Conservation (phyloP, 257 asterid genomes). For the Fraxinus anomala region DNA sequence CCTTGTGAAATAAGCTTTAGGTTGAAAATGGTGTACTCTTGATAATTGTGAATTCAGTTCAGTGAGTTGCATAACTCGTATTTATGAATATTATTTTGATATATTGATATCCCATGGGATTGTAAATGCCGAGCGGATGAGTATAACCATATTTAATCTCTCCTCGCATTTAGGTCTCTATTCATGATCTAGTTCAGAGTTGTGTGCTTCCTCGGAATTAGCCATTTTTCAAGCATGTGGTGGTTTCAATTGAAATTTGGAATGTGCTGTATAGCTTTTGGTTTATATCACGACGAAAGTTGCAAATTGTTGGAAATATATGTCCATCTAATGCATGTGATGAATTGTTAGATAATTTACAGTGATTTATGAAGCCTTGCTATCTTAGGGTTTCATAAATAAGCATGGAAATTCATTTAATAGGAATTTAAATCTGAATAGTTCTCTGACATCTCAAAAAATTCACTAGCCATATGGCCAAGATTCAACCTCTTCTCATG, state of each 20-base stretch:
- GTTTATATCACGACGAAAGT: not conserved
- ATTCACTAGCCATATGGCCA: not conserved
- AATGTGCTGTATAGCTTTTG: not conserved
- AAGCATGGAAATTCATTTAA: not conserved
- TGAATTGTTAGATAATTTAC: too few species aligned
- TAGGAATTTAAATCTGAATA: too few species aligned
- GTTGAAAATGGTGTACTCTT: not conserved
- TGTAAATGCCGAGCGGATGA: not conserved
- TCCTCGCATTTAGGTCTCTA: not conserved
- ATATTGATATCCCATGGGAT: not conserved
- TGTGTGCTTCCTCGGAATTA: not conserved
- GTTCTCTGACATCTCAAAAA: not conserved
- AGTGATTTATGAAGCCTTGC: not conserved
- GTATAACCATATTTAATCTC: not conserved
- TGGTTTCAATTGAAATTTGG: not conserved
- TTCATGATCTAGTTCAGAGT: not conserved
- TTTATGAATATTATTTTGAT: not conserved
- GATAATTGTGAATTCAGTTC: not conserved
- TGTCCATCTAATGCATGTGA: not conserved
- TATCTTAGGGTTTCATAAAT: not conserved
- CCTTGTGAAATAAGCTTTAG: not conserved
- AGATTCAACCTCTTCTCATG: not conserved
- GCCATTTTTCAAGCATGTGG: not conserved
- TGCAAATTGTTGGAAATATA: not conserved
- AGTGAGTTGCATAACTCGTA: not conserved